Evolutionary conservation across 1,284 basidiomycete species (phyloP).

Genomic region (Trichosporon sp.): DNA sequence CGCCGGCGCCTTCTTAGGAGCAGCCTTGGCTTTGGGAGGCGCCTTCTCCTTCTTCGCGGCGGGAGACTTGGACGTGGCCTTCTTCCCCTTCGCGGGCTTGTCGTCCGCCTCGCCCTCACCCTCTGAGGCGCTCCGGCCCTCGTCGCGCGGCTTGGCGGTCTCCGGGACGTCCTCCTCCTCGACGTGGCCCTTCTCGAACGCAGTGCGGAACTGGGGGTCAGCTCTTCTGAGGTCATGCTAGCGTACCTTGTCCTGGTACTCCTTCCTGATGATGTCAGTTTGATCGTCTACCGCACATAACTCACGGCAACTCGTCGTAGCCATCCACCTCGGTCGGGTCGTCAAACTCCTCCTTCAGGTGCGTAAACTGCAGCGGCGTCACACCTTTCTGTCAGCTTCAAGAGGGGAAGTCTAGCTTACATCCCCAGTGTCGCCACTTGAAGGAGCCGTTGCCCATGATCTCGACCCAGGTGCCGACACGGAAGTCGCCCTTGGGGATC

Average conservation of each 20-base stretch:
- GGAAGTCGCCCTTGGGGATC: constrained; percentile 71
- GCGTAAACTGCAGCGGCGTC: constrained; percentile 69
- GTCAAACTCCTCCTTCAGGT: constrained; percentile 68
- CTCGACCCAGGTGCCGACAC: constrained; percentile 76
- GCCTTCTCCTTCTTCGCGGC: constrained; percentile 18
- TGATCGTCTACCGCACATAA: background rate
- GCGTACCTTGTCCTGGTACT: constrained; percentile 63
- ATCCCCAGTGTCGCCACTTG: constrained; percentile 59
- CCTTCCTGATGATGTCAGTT: constrained; percentile 39
- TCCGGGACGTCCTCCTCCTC: constrained; percentile 77
- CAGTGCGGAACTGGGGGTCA: constrained; percentile 61
- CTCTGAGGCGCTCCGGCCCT: constrained; percentile 15
- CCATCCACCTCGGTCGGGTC: constrained; percentile 62
- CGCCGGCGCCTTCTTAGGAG: background rate
- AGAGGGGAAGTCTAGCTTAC: constrained; percentile 35
- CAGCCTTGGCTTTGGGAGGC: constrained; percentile 12
- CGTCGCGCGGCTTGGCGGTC: constrained; percentile 59
- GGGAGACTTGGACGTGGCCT: constrained; percentile 10
- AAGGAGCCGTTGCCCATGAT: constrained; percentile 70
- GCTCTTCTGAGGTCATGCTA: background rate
- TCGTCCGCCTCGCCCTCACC: constrained; percentile 34
- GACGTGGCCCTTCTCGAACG: constrained; percentile 72
- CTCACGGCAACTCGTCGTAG: constrained; percentile 52
- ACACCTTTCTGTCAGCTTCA: constrained; percentile 73
- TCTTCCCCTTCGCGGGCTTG: constrained; percentile 33